Conservation (phyloP, 495 filamentous ascomycete species). For the Neurospora tetraspora region DNA sequence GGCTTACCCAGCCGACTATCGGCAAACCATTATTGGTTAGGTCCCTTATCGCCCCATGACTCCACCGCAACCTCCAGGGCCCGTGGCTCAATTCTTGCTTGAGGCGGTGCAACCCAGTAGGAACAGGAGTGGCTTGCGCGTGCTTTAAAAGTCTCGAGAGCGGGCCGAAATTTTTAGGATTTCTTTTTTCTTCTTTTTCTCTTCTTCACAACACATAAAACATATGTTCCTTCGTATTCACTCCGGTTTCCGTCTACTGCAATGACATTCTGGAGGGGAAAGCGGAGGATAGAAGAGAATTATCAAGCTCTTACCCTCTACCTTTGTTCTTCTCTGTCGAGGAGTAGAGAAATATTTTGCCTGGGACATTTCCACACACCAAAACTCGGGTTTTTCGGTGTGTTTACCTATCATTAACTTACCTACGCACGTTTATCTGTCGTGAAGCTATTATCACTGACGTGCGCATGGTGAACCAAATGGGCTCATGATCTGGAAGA, state of each 20-base stretch:
- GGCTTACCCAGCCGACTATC: neutral
- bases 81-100: neutral
- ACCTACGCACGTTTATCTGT: neutral
- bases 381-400: neutral
- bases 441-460: neutral
- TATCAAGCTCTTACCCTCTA: constrained; percentile 43
- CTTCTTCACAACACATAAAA: constrained; percentile 48
- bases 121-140: neutral
- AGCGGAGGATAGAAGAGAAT: constrained; percentile 56
- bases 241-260: constrained; percentile 55
- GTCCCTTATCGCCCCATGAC: neutral
- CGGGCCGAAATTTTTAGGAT: neutral
- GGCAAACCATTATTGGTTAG: constrained; percentile 2
- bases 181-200: constrained; percentile 24
- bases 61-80: neutral
- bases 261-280: constrained; percentile 66
- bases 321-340: constrained; percentile 24
- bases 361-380: constrained; percentile 26
- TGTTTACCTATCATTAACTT: neutral
- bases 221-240: constrained; percentile 65
- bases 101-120: neutral
- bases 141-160: neutral
- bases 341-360: constrained; percentile 36
- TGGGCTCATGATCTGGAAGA: neutral
- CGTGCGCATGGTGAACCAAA: neutral